Evolutionary conservation across 768 basidiomycete species (phyloP).

Genomic region (Psilocybe subaeruginosa): DNA sequence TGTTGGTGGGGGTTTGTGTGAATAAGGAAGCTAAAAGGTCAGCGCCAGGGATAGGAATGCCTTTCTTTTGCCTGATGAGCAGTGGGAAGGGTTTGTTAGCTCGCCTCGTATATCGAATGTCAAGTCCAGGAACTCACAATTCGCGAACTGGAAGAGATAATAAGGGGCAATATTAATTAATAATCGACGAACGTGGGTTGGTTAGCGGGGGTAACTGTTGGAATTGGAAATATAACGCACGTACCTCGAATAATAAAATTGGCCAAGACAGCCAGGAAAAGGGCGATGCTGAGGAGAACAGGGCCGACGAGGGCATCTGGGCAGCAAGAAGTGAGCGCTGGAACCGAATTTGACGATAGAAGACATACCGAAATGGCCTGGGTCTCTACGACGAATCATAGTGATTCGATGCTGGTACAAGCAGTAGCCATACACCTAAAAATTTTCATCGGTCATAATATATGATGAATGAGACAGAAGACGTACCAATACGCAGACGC

Average conservation of each 20-base stretch:
- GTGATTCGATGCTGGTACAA: constrained; percentile 89
- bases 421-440: constrained; percentile 80
- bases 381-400: constrained; percentile 88
- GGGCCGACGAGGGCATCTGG: constrained; percentile 85
- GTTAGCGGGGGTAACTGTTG: constrained; percentile 7
- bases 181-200: constrained; percentile 13
- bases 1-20: constrained; percentile 1
- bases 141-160: constrained; percentile 51
- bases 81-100: background rate
- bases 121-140: constrained; percentile 41
- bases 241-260: constrained; percentile 89
- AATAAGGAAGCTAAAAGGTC: constrained; percentile 17
- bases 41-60: constrained; percentile 26
- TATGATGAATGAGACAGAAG: background rate
- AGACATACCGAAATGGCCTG: constrained; percentile 82
- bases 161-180: background rate
- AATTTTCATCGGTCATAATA: background rate
- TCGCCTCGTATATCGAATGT: background rate
- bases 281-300: constrained; percentile 73
- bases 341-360: background rate
- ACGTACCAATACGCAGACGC: constrained; percentile 66
- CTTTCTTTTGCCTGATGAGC: constrained; percentile 21
- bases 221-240: constrained; percentile 23
- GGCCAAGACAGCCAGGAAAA: constrained; percentile 86
- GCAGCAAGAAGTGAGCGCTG: background rate